Percentiles rank a stretch among this genome's conserved stretches.
Conservation (phyloP, 371 early-diverging fungal species). For the Zancudomyces culisetae region DNA sequence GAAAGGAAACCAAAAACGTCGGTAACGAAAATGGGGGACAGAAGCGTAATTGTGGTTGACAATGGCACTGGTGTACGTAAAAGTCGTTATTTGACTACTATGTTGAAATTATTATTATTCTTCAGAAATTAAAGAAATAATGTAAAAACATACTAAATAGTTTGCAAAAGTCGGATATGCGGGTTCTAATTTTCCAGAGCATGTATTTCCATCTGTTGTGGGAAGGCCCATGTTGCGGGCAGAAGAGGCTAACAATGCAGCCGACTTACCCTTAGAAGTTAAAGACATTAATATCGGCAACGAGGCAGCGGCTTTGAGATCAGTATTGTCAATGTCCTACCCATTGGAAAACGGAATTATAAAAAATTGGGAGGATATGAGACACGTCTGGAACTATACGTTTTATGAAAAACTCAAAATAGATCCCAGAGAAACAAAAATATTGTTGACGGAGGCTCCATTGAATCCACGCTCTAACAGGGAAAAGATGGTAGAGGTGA, state of each 20-base stretch:
- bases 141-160: conserved; percentile 24
- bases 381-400: conserved; percentile 92
- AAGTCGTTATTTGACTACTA: no score
- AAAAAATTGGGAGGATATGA: conserved; percentile 95
- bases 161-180: conserved; percentile 95
- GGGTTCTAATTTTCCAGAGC: conserved; percentile 87
- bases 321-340: conserved; percentile 83
- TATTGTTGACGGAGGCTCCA: conserved; percentile 89
- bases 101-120: no score
- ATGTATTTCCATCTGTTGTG: conserved; percentile 90
- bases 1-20: no score
- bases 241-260: conserved; percentile 53
- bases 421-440: conserved; percentile 71
- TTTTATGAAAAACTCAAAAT: conserved; percentile 78
- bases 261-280: conserved; percentile 17
- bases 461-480: conserved; percentile 86
- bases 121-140: no score
- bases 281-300: conserved; percentile 95
- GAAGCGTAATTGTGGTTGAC: conserved; percentile 78
- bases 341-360: conserved; percentile 98
- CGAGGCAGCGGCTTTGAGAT: conserved; percentile 77
- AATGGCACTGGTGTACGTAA: conserved; percentile 84
- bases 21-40: conserved; percentile 5
- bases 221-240: conserved; percentile 93
- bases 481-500: conserved; percentile 78